Evolutionary conservation across 495 filamentous ascomycete genomes (phyloP).

Genomic region (Penicillium silybi): DNA sequence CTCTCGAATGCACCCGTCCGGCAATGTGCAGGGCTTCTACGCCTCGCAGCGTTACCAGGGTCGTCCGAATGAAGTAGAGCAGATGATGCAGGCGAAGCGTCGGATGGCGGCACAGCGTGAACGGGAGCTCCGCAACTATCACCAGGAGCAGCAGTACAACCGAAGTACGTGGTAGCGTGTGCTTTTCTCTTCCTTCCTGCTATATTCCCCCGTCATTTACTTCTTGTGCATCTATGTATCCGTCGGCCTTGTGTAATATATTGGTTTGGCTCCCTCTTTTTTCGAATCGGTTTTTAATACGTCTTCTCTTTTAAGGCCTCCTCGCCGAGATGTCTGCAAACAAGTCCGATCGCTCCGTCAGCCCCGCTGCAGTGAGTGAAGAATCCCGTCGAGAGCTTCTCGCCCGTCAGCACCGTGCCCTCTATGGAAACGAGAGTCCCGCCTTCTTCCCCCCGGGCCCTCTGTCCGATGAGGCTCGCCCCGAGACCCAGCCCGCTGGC

Average conservation of each 20-base stretch:
- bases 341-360: conserved; percentile 89
- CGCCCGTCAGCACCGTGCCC: conserved; percentile 84
- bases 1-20: conserved; percentile 63
- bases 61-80: conserved; percentile 92
- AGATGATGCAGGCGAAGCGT: conserved; percentile 98
- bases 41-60: conserved; percentile 88
- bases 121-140: conserved; percentile 98
- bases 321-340: conserved; percentile 76
- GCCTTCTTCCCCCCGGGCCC: conserved; percentile 55
- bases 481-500: conserved; percentile 54
- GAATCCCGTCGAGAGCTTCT: conserved; percentile 95
- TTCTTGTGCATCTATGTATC: conserved; percentile 37
- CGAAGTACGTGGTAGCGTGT: conserved; percentile 74
- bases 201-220: conserved; percentile 34
- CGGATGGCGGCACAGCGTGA: conserved; percentile 98
- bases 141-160: conserved; percentile 99
- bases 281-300: conserved; percentile 45
- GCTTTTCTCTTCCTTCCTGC: conserved; percentile 27
- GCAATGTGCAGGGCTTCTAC: conserved; percentile 91
- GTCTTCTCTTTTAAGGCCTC: conserved; percentile 54
- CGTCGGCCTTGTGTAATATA: conserved; percentile 50
- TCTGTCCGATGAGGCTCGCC: conserved; percentile 63
- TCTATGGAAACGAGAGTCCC: conserved; percentile 76
- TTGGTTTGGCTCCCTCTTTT: conserved; percentile 29
- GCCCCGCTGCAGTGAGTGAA: conserved; percentile 87